These are phyloP conservation scores for Sugiyamaella japonica DNA, from an alignment of 1,139 yeast genomes.

Conservation along the genomic window DNA sequence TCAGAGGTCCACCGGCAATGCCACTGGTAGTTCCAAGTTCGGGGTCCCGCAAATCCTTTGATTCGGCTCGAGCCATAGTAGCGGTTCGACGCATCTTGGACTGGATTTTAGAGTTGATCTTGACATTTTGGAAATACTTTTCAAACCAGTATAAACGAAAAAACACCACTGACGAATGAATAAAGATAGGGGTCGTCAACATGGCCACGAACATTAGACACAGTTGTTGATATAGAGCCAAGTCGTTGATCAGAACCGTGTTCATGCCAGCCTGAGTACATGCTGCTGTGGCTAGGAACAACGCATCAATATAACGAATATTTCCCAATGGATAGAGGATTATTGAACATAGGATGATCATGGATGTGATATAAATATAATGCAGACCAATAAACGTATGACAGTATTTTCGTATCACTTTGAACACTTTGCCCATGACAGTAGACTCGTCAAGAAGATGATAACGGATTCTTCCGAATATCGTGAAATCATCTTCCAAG, in stretches of 20 bases:
- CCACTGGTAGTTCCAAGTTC: slow-evolving; percentile 8
- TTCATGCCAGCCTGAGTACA: slow-evolving; percentile 92
- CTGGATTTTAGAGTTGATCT: slow-evolving; percentile 68
- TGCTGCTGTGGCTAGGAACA: slow-evolving; percentile 74
- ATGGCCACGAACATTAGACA: slow-evolving; percentile 45
- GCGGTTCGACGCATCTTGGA: slow-evolving; percentile 79
- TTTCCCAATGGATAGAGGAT: slow-evolving; percentile 64
- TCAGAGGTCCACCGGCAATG: neutral
- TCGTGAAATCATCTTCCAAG: slow-evolving; percentile 11
- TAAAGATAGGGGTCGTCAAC: slow-evolving; percentile 83
- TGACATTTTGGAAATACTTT: slow-evolving; percentile 79
- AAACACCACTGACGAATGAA: slow-evolving; percentile 76
- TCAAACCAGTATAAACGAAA: slow-evolving; percentile 90
- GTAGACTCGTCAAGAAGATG: slow-evolving; percentile 11
- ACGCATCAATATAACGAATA: slow-evolving; percentile 69
- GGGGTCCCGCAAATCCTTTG: slow-evolving; percentile 32
- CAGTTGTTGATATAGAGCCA: slow-evolving; percentile 76
- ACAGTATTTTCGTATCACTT: neutral
- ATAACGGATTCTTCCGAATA: slow-evolving; percentile 6
- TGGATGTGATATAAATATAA: slow-evolving; percentile 44
- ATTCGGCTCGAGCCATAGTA: slow-evolving; percentile 55
- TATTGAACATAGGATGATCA: slow-evolving; percentile 61
- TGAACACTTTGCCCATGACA: neutral
- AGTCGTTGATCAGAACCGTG: slow-evolving; percentile 63
- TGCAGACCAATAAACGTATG: slow-evolving; percentile 70